Evolutionary conservation across 1,284 basidiomycete species (phyloP), one percentile per base, ranked within the genome.

Genomic region (Austroboletus niveus): DNA sequence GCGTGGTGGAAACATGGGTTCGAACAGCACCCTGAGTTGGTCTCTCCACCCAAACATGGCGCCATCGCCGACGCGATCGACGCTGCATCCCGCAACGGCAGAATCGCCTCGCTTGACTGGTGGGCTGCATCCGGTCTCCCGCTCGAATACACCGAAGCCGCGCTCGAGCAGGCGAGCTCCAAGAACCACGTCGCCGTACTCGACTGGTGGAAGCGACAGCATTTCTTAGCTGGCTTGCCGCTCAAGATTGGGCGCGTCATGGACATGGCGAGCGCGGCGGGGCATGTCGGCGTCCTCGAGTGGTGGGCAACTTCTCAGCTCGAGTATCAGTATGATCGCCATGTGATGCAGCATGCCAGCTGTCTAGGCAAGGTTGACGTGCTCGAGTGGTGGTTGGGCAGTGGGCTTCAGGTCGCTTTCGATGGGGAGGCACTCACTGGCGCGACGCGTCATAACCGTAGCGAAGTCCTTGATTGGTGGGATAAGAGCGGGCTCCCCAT

Each of bases 401-500:
- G 85, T 57, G 86, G 87, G 15, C 66, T 91, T 42, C 85, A 86
- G 61, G 72, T 92, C 52, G 77, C 84, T 39, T 92, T 87, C 64
- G 89, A 93, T 64, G 83, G 82, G 56, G 89, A 92, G 53, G 84
- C 82, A 9, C 72, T 93, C 51, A 81, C 80, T 5, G 84, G 87
- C 32, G 89, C 90, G 30, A 92, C 90, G 27, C 75, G 84, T 57
- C 83, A 90, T 66, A 88, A 91, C 58, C 78, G 85, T 39, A 82
- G 85, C n/a, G 85, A 87, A 59, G 86, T 89, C 22, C 72, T 93
- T 30, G 84, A 89, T 56, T 93, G 90, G 90, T 93, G 91, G 91
- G 79, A 88, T 56, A 79, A 79, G 58, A 86, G 81, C 48, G 84
- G 84, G 8, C 72, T 92, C 45, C 78, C 85, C 5, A 82, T 92